Evolutionary conservation across 78 protist genomes (phyloP).

Genomic region (Salpingoeca rosetta): DNA sequence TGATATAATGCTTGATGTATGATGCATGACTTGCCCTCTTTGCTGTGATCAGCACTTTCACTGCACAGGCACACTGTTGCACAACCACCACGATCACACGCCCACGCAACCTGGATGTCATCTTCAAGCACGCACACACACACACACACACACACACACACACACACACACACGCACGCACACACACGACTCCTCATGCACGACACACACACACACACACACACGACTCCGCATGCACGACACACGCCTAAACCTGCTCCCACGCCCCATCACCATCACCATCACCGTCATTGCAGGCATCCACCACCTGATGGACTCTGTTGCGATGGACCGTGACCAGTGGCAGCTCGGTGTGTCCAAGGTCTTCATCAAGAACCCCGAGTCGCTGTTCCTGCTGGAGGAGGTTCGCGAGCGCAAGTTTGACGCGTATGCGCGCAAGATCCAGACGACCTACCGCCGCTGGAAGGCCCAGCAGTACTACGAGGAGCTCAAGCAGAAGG

Average conservation of each 20-base stretch:
- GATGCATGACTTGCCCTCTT: background rate
- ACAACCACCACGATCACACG: too few relatives aligned
- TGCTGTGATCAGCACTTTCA: too few relatives aligned
- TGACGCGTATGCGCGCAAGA: conserved; percentile 41
- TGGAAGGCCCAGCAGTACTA: background rate
- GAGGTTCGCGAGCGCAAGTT: conserved; percentile 55
- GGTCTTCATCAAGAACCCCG: conserved; percentile 66
- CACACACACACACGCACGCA: too few relatives aligned
- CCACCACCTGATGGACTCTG: background rate
- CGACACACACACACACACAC: too few relatives aligned
- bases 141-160: too few relatives aligned
- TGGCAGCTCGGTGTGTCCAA: conserved; percentile 68
- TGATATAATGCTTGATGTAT: background rate
- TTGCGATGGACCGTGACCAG: conserved; percentile 21
- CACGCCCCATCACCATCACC: too few relatives aligned
- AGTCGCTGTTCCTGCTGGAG: conserved; percentile 45
- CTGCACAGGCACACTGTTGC: too few relatives aligned
- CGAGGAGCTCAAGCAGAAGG: conserved; percentile 7
- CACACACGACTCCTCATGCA: too few relatives aligned
- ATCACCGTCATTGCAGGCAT: background rate
- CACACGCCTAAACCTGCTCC: too few relatives aligned
- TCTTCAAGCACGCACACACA: too few relatives aligned
- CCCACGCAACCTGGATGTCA: too few relatives aligned
- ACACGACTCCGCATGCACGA: too few relatives aligned
- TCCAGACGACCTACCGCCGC: conserved; percentile 46